Base-by-base conservation (phyloP, 1,284 basidiomycete species). In the Marasmius fiardii region DNA sequence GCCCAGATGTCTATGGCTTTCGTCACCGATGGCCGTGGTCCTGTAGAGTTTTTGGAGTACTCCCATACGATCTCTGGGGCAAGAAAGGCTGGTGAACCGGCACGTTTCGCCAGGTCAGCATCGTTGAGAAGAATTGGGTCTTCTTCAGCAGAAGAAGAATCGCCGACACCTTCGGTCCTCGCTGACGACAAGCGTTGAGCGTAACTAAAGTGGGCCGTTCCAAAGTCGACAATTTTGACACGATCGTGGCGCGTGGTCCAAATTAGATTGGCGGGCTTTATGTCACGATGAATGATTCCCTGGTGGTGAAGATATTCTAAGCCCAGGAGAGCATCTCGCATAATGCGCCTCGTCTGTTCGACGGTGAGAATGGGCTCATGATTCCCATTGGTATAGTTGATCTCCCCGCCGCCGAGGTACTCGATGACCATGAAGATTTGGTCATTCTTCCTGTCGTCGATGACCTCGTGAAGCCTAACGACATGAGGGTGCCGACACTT, bases 1-100 rank as follows among this genome's bases (percentile, higher is more conserved):
- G 97, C 95, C 96, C 96, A 99, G n/a, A 99, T 85, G 66, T 99
- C 97, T 68, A 99, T 97, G 4, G 94, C 90, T 68, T 96, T 95
- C 35, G 95, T 96, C 60, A 99, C 91, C 1, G 81, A 80, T 2
- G 86, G 86, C 21, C 87, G 80, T 52, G 71, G 73, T 20, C 66
- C 67, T 24, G 72, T 67, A 8, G 59, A 2, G 26, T 58, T 51
- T 5, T 63, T 52, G n/a, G 64, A 68, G 52, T 79, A 79, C 60
- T 88, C 86, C 64, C 80, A 88, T 51, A 97, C 88, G 61, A 98
- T 86, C 72, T 99, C 96, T 11, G 96, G 97, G 3, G 97, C 96
- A 54, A 98, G 90, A 76, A 98, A 99, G n/a, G 93, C 90, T 0
- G 97, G 97, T 6, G 92, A 96, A 20, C 97, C 96, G 0, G 94